Evolutionary conservation across 257 asterid species (phyloP).

Genomic region (Penstemon davidsonii): DNA sequence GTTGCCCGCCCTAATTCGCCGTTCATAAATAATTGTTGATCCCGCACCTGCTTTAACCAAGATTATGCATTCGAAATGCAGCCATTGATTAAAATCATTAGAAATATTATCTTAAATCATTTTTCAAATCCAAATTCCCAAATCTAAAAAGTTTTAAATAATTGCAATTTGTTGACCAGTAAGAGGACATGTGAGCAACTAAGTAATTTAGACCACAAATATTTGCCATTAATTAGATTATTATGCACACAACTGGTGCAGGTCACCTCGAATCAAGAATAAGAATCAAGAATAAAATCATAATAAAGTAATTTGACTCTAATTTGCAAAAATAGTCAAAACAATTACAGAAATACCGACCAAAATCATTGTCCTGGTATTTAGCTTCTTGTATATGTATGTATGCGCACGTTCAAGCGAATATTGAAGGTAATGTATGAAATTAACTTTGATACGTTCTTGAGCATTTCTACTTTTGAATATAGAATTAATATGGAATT

Average conservation of each 20-base stretch:
- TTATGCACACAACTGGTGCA: not conserved
- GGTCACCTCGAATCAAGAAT: not conserved
- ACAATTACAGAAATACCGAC: not conserved
- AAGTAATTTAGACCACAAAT: not conserved
- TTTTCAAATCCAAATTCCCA: not conserved
- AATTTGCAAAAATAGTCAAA: not conserved
- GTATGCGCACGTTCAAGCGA: not conserved
- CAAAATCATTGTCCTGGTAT: not conserved
- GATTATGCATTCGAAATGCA: not conserved
- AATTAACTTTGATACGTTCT: not conserved
- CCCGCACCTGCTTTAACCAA: not conserved
- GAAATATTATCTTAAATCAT: no score
- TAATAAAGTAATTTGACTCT: slow-evolving; percentile 8
- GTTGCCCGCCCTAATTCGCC: no score
- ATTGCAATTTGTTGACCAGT: slow-evolving; percentile 1
- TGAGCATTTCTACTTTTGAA: not conserved
- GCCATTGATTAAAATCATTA: not conserved
- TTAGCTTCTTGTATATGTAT: not conserved
- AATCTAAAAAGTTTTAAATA: not conserved
- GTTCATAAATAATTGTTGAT: no score
- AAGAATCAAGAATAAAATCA: not conserved
- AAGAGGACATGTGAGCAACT: slow-evolving; percentile 29
- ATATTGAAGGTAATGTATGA: not conserved
- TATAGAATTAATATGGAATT: not conserved
- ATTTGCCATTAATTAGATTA: not conserved